Evolutionary conservation across 1,284 basidiomycete genomes (phyloP).

Genomic region (Cystobasidium sp.): DNA sequence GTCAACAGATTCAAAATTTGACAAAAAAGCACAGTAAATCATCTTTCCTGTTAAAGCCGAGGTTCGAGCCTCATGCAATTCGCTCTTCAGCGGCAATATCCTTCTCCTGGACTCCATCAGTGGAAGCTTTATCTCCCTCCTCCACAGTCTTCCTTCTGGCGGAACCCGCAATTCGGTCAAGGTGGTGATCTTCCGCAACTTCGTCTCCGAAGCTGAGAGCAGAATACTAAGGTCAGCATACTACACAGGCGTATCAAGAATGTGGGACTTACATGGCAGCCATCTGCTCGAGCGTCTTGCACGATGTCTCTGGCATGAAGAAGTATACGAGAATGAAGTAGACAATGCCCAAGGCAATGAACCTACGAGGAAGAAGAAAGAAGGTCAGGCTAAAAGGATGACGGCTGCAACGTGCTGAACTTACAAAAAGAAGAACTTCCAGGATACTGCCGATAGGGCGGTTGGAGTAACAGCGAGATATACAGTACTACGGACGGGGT

Average conservation of each 20-base stretch:
- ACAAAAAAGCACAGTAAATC: no score
- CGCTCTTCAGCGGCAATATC: no score
- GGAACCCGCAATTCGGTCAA: not conserved
- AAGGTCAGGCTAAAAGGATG: not conserved
- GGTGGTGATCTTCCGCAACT: slow-evolving; percentile 12
- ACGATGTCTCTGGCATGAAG: slow-evolving; percentile 18
- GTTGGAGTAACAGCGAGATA: slow-evolving; percentile 7
- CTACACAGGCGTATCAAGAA: not conserved
- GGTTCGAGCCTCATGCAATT: no score
- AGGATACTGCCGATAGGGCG: not conserved
- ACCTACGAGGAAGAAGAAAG: not conserved
- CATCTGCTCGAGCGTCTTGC: slow-evolving; percentile 4
- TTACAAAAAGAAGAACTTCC: slow-evolving; percentile 17
- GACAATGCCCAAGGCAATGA: slow-evolving; percentile 17
- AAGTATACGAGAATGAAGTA: slow-evolving; percentile 20
- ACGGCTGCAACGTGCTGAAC: not conserved
- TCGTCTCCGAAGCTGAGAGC: slow-evolving; percentile 5
- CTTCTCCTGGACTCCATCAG: no score
- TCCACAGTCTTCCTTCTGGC: no score
- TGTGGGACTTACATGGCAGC: not conserved
- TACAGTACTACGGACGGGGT: not conserved
- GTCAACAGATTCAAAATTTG: no score
- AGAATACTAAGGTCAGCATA: not conserved
- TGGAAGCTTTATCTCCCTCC: no score
- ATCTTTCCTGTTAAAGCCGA: no score